These are phyloP conservation scores for Dittrichia graveolens DNA, from an alignment of 129 eudicot species.

Conservation along the genomic window DNA sequence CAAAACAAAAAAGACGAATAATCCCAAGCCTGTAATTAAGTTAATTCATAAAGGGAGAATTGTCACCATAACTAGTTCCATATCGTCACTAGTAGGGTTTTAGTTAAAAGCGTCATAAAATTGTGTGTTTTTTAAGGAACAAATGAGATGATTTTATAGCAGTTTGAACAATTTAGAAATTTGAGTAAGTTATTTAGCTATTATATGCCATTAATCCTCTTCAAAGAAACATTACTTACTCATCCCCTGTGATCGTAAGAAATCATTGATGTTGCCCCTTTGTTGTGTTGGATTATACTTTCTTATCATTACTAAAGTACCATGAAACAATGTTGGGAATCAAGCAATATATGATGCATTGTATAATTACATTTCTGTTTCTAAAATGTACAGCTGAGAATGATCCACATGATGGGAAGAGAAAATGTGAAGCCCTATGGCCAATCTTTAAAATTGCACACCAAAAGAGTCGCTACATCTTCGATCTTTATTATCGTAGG, in stretches of 20 bases:
- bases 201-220: too few species aligned
- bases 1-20: not conserved
- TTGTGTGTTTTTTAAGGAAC: not conserved
- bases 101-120: not conserved
- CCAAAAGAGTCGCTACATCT: constrained; percentile 83
- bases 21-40: not conserved
- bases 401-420: constrained; percentile 82
- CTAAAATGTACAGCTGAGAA: constrained; percentile 59
- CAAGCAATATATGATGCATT: not conserved
- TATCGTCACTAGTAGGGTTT: not conserved
- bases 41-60: not conserved
- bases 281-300: not conserved
- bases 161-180: too few species aligned
- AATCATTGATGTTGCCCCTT: too few species aligned
- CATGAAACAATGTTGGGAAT: not conserved
- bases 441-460: constrained; percentile 91
- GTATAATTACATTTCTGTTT: not conserved
- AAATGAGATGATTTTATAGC: not conserved
- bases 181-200: too few species aligned
- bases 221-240: too few species aligned
- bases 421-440: constrained; percentile 89
- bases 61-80: not conserved
- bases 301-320: not conserved
- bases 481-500: constrained; percentile 78
- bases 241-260: too few species aligned